Base-by-base conservation (phyloP, 2,329 filamentous ascomycete species). In the Fusarium temperatum region DNA sequence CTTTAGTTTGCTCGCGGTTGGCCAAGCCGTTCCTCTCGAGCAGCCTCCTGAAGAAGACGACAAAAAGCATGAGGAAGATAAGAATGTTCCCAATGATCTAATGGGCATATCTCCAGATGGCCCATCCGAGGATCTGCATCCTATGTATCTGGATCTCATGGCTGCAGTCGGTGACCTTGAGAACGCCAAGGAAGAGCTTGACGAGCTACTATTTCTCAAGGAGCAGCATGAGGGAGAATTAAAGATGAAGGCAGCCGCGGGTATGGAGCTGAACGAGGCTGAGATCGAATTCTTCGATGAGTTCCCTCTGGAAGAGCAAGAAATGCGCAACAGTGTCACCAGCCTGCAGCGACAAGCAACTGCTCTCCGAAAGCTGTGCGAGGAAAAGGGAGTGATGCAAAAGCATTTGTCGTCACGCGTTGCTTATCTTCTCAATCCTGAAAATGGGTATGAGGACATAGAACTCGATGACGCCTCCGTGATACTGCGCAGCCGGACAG, bases 141-240 rank as follows among this genome's bases (percentile, higher is more conserved):
- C 87, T 5, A 78, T 86, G 7, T 89, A 87, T 71, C 73, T 80
- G 17, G 78, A 83, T 24, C 80, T 89, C 11, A 81, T 85, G 22
- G 81, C 83, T 18, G 81, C 83, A 3, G 82, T 86, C 15, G 84
- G 82, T 4, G 84, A 88, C 24, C 78, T 86, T n/a, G 82, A 85
- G 50, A 81, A 86, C 36, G 85, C 85, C 20, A 82, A 81, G 55
- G 87, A 89, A 65, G 82, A 86, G n/a, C 78, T 83, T 39, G 80
- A 82, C 10, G 86, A 89, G 45, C 81, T 89, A 8, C 64, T 81
- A 17, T 80, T 82, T 61, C 81, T 82, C 41, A 83, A 82, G 45
- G 80, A 83, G 14, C 79, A 79, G 58, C 82, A 81, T 50, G 78
- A 85, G 59, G 78, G 84, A 54, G 79, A 85, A 41, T 72, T 84